Evolutionary conservation across 495 filamentous ascomycete species (phyloP), one percentile per base, ranked within the genome.

Genomic region (Neurospora discreta): DNA sequence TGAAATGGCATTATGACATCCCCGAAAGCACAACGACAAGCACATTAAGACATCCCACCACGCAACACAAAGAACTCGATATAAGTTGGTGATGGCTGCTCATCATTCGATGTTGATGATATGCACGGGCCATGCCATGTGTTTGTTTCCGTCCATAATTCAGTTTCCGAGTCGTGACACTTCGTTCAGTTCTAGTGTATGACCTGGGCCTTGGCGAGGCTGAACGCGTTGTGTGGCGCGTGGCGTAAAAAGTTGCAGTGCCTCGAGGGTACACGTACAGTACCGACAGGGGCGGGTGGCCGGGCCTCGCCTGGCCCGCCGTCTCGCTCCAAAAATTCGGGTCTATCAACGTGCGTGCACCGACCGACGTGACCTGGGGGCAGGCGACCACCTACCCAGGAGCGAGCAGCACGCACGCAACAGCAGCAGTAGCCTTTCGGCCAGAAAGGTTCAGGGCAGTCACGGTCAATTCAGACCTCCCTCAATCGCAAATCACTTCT

Each of bases 311-410:
- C 8, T 38, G 38, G 33, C 33, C 33, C 33, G 68, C 44, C 33
- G 26, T 65, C 10, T 39, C 23, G 73, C 68, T 52, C 68, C 70
- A 70, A 77, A 77, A 77, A 74, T 74, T 77, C 70, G 73, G 36
- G 40, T 33, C 73, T 39, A 39, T 69, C 23, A n/a, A 33, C 69
- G 23, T 43, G 69, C 69, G 69, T 70, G 40, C 33, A 5, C 39
- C 43, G 23, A 33, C 39, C 43, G 40, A 33, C 39, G 39, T 46
- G 39, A 70, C 23, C 69, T 70, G 39, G 39, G 33, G 69, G 69
- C 69, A 70, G 69, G 52, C 26, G 52, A 36, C 52, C 52, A 36
- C 33, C 33, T 33, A 3, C 3, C 33, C 6, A 65, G 52, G 26
- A 65, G 52, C 52, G 52, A 65, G 5, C 52, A 33, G 52, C 52